phyloP scores from a whole-genome alignment of 371 early-diverging fungal species.

The Mortierella sp. region DNA sequence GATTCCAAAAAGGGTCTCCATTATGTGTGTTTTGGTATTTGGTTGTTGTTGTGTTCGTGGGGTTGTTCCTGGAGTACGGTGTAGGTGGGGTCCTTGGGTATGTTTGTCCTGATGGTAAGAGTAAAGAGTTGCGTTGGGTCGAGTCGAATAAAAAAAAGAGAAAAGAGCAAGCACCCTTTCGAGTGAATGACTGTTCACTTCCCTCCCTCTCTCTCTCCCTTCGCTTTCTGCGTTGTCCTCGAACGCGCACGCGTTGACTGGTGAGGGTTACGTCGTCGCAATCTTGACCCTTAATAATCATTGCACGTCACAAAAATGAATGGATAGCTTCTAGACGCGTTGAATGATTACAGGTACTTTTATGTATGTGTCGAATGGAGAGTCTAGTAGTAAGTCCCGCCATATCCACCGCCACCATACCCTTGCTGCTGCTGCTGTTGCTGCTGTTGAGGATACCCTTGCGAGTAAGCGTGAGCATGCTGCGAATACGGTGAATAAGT shows the following conservation, averaged over 20 bases:
- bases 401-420: background rate
- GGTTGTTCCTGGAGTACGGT: background rate
- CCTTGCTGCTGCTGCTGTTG: background rate
- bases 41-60: background rate
- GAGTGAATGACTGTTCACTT: conserved; percentile 2
- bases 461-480: background rate
- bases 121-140: background rate
- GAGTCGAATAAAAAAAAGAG: background rate
- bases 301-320: background rate
- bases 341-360: background rate
- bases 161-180: background rate
- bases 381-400: background rate
- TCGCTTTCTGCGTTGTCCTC: background rate
- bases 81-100: background rate
- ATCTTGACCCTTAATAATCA: background rate
- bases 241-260: background rate
- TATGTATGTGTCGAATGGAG: background rate
- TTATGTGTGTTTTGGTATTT: conserved; percentile 41
- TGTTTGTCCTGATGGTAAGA: background rate
- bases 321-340: background rate
- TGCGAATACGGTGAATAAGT: background rate
- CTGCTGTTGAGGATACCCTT: background rate
- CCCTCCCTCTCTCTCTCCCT: background rate
- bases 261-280: conserved; percentile 2
- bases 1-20: conserved; percentile 95